Conservation (phyloP, 192 early-diverging fungal genomes). For the Coemansia sp. region DNA sequence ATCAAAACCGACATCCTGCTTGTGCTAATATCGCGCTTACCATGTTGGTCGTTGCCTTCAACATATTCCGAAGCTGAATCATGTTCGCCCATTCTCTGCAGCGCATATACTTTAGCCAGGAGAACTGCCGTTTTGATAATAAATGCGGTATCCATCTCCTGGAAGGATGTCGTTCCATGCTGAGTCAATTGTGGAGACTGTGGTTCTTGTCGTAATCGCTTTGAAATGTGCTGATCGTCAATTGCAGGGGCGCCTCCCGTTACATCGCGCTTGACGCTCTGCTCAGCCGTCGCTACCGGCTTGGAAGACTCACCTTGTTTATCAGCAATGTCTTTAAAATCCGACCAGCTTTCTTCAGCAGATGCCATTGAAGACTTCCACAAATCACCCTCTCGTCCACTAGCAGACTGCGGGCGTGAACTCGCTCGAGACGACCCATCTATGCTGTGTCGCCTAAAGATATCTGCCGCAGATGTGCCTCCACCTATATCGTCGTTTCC, state of each 20-base stretch:
- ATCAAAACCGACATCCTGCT: constrained; percentile 5
- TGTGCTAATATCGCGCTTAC: neutral
- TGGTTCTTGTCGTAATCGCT: constrained; percentile 1
- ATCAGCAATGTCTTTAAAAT: constrained; percentile 2
- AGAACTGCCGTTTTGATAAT: constrained; percentile 36
- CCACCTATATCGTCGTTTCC: neutral
- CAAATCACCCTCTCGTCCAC: neutral
- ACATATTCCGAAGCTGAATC: neutral
- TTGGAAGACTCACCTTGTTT: no score
- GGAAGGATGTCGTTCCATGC: neutral
- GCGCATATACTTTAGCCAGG: constrained; percentile 28
- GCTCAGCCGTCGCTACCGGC: no score
- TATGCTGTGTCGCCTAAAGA: constrained; percentile 26
- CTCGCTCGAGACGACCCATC: neutral
- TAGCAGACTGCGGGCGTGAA: constrained; percentile 1
- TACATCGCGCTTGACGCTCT: no score
- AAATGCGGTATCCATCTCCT: constrained; percentile 15
- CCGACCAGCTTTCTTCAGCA: constrained; percentile 6
- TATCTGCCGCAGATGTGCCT: neutral
- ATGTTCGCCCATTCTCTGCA: constrained; percentile 15
- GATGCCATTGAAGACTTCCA: neutral
- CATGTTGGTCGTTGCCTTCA: neutral
- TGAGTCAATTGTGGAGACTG: no score
- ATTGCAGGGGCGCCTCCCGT: no score
- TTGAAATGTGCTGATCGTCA: neutral